Evolutionary conservation across 495 filamentous ascomycete species (phyloP).

Genomic region (Poronia punctata): DNA sequence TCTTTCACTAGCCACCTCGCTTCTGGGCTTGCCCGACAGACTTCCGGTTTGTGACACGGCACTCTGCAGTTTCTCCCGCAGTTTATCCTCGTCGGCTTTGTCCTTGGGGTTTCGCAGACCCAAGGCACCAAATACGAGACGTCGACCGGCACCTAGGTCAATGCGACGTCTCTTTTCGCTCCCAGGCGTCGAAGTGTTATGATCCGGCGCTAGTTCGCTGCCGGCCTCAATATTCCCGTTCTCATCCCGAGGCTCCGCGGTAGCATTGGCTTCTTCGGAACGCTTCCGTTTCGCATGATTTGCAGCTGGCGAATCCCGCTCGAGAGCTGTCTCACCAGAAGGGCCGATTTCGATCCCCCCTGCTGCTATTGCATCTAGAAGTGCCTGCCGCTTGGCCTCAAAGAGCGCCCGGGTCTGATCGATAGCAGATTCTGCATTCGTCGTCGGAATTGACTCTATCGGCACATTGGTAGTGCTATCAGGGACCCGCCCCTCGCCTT

Average conservation of each 20-base stretch:
- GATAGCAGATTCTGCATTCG: not conserved
- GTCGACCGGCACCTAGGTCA: conserved; percentile 57
- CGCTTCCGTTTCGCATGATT: conserved; percentile 12
- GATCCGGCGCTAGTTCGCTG: conserved; percentile 4
- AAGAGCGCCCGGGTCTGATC: conserved; percentile 17
- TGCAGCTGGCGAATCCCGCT: not conserved
- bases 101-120: conserved; percentile 60
- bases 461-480: not conserved
- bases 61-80: conserved; percentile 50
- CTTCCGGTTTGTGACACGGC: conserved; percentile 25
- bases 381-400: conserved; percentile 20
- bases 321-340: conserved; percentile 8
- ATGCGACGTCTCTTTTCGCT: conserved; percentile 43
- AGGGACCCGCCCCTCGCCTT: not conserved
- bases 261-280: not conserved
- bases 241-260: not conserved
- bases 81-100: conserved; percentile 57
- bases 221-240: not conserved
- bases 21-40: not conserved
- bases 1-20: not conserved
- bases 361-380: conserved; percentile 17
- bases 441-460: not conserved
- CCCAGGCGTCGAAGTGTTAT: conserved; percentile 14
- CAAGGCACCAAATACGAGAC: conserved; percentile 67
- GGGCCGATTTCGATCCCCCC: conserved; percentile 23